A percentile compares a stretch with the other conserved stretches of the same genome.
These are phyloP conservation scores for Lentinula guzmanii DNA, from an alignment of 768 basidiomycete genomes.

Conservation along the genomic window DNA sequence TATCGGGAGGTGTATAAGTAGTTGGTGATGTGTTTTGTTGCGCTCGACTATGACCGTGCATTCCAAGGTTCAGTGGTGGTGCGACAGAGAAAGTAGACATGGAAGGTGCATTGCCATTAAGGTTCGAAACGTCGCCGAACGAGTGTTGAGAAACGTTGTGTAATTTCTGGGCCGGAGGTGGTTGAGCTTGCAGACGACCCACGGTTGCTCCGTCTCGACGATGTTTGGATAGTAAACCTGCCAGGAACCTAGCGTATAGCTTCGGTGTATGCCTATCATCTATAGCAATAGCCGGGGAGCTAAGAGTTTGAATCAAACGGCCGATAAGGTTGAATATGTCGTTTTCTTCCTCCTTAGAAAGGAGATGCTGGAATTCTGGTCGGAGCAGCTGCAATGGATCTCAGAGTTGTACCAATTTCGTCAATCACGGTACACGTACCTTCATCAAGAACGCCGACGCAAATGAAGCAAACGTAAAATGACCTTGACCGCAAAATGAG, in stretches of 20 bases:
- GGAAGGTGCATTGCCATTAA: conserved; percentile 9
- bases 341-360: conserved; percentile 56
- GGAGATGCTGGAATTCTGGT: conserved; percentile 63
- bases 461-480: conserved; percentile 76
- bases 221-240: conserved; percentile 62
- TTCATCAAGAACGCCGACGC: conserved; percentile 82
- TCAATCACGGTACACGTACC: conserved; percentile 21
- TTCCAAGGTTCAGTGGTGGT: conserved; percentile 10
- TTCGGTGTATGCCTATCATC: conserved; percentile 79
- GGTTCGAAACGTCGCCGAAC: conserved; percentile 10
- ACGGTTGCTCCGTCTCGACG: conserved; percentile 62
- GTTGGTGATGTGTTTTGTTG: background rate
- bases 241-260: conserved; percentile 75
- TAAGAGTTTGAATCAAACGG: conserved; percentile 62
- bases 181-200: conserved; percentile 47
- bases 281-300: conserved; percentile 68
- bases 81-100: conserved; percentile 24
- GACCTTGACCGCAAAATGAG: conserved; percentile 31
- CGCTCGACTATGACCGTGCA: background rate
- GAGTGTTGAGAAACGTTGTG: conserved; percentile 4
- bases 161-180: conserved; percentile 29
- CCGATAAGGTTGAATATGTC: conserved; percentile 71
- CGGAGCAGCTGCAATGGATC: conserved; percentile 49
- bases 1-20: conserved; percentile 8
- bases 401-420: background rate